phyloP scores from a whole-genome alignment of 257 asterid species.

The Primulina huaijiensis region DNA sequence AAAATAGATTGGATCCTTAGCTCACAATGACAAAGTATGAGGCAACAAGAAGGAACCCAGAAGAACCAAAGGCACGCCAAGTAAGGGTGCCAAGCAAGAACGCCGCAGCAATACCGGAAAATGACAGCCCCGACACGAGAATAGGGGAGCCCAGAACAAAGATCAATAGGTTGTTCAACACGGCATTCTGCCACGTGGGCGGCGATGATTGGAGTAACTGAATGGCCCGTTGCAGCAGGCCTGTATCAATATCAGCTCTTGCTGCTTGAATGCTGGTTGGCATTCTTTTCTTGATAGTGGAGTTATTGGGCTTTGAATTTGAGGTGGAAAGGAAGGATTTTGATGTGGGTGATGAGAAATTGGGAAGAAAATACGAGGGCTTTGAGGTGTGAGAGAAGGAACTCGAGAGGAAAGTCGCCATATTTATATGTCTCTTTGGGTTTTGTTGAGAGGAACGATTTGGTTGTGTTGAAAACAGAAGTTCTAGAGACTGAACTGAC shows the following conservation, averaged over 20 bases:
- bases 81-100: constrained; percentile 92
- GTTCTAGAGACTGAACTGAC: too few relatives aligned
- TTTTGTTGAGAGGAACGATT: constrained; percentile 12
- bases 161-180: constrained; percentile 52
- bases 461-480: too few relatives aligned
- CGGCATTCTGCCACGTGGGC: constrained; percentile 81
- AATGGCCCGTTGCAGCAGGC: constrained; percentile 53
- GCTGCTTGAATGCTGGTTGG: constrained; percentile 43
- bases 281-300: constrained; percentile 26
- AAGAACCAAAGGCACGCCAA: constrained; percentile 81
- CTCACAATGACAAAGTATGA: constrained; percentile 80
- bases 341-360: constrained; percentile 29
- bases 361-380: constrained; percentile 21
- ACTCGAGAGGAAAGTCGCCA: constrained; percentile 34
- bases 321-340: constrained; percentile 21
- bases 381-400: constrained; percentile 29
- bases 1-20: constrained; percentile 8
- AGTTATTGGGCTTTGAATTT: constrained; percentile 30
- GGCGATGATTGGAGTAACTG: constrained; percentile 61
- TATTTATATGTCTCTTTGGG: constrained; percentile 22
- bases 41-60: constrained; percentile 86
- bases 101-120: constrained; percentile 73
- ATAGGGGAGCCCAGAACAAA: constrained; percentile 71
- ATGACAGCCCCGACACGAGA: constrained; percentile 71
- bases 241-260: constrained; percentile 43